A percentile compares a stretch with the other conserved stretches of the same genome.
These are phyloP conservation scores for Fusarium subtropicale DNA, from an alignment of 2,329 filamentous ascomycete species.

Conservation along the genomic window DNA sequence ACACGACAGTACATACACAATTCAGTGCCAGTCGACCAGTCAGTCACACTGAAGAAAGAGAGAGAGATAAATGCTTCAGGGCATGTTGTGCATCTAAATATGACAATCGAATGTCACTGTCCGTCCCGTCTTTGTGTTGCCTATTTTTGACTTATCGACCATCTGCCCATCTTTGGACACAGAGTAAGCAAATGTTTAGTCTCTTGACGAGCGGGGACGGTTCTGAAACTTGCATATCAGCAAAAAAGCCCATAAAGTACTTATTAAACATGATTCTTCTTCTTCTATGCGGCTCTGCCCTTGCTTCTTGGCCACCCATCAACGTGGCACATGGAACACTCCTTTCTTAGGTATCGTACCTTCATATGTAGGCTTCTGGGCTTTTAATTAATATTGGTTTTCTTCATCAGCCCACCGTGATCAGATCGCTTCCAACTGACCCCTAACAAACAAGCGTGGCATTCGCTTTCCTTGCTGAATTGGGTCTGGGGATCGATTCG, in stretches of 20 bases:
- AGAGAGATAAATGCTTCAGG: conserved; percentile 8
- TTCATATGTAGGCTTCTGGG: neutral
- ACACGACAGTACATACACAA: conserved; percentile 14
- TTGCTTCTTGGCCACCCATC: conserved; percentile 37
- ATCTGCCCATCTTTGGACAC: conserved; percentile 11
- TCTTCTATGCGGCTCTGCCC: conserved; percentile 34
- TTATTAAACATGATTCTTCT: conserved; percentile 11
- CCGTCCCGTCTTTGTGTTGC: conserved; percentile 22
- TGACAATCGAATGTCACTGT: conserved; percentile 4
- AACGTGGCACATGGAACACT: conserved; percentile 35
- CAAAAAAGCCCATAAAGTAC: neutral
- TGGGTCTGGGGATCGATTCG: conserved; percentile 27
- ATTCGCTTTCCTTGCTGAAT: conserved; percentile 17
- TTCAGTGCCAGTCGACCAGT: neutral
- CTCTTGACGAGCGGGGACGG: conserved; percentile 4
- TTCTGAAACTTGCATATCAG: conserved; percentile 28
- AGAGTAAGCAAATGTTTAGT: conserved; percentile 8
- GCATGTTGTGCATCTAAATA: conserved; percentile 18
- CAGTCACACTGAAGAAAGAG: conserved; percentile 4
- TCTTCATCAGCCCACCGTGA: neutral
- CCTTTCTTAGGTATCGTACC: conserved; percentile 8
- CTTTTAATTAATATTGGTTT: neutral
- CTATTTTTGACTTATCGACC: neutral
- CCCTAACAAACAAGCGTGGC: neutral
- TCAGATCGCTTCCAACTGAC: conserved; percentile 25